Percentiles rank a stretch among this genome's conserved stretches.
Conservation (phyloP, 2,329 filamentous ascomycete species). For the Akanthomyces dipterigenus region DNA sequence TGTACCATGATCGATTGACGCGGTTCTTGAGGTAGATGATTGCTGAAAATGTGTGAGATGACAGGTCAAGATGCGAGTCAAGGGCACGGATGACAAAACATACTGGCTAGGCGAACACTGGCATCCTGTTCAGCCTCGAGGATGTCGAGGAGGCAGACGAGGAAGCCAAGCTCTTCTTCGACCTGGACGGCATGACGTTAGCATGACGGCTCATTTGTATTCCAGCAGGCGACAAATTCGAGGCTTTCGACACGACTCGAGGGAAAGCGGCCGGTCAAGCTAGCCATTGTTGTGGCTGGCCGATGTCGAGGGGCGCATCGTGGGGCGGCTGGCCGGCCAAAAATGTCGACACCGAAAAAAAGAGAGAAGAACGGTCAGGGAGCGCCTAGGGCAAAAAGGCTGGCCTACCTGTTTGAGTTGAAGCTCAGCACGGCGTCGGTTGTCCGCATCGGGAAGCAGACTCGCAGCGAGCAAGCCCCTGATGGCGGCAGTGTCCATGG, state of each 20-base stretch:
- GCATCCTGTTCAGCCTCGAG: conserved; percentile 81
- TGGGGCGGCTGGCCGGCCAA: conserved; percentile 4
- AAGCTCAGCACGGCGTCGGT: conserved; percentile 68
- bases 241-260: neutral
- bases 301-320: conserved; percentile 1
- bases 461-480: conserved; percentile 72
- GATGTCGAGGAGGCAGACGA: conserved; percentile 84
- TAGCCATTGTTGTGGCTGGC: neutral
- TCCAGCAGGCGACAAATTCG: neutral
- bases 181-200: conserved; percentile 48
- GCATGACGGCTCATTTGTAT: neutral
- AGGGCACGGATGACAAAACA: conserved; percentile 27
- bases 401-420: conserved; percentile 70
- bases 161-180: conserved; percentile 84
- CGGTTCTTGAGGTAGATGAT: conserved; percentile 98
- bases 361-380: conserved; percentile 10
- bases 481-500: conserved; percentile 69
- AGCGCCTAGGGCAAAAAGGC: neutral
- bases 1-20: conserved; percentile 85
- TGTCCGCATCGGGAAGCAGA: conserved; percentile 66
- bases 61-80: conserved; percentile 5
- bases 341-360: neutral
- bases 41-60: conserved; percentile 44
- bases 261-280: neutral
- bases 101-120: conserved; percentile 83